phyloP scores from a whole-genome alignment of 176 grass and related monocot species.

The Triticum turgidum region DNA sequence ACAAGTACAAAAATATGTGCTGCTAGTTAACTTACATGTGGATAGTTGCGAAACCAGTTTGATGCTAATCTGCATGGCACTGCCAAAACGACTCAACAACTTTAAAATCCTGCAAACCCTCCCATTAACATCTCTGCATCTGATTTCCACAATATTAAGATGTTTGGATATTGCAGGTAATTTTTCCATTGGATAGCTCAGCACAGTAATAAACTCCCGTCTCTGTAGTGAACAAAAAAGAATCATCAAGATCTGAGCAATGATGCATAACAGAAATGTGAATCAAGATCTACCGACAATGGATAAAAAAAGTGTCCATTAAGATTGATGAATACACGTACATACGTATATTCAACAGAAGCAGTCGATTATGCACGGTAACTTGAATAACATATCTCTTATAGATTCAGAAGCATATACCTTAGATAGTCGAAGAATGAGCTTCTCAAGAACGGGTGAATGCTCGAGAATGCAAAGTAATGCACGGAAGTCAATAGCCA shows the following conservation, averaged over 20 bases:
- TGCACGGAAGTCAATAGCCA: not conserved
- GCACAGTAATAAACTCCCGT: not conserved
- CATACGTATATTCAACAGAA: not conserved
- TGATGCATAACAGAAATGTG: not conserved
- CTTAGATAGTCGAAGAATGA: not conserved
- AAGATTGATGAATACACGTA: not conserved
- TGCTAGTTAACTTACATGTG: not conserved
- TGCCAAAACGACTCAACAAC: not conserved
- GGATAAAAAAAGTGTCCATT: not conserved
- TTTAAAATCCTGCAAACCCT: conserved; percentile 2
- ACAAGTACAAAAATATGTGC: not conserved
- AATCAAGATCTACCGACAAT: not conserved
- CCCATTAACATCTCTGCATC: not conserved
- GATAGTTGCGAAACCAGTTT: not conserved
- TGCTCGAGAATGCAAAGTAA: not conserved
- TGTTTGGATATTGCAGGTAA: not conserved
- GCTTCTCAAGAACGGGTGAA: not conserved
- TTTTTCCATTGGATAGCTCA: not conserved
- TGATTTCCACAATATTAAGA: not conserved
- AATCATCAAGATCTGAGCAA: not conserved
- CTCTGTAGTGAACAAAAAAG: not conserved
- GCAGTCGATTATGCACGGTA: not conserved
- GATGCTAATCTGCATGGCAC: not conserved
- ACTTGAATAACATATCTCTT: not conserved
- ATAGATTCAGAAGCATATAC: not conserved